Evolutionary conservation across 1,139 yeast genomes (phyloP).

Genomic region (Yamadazyma pseudoaaseri): DNA sequence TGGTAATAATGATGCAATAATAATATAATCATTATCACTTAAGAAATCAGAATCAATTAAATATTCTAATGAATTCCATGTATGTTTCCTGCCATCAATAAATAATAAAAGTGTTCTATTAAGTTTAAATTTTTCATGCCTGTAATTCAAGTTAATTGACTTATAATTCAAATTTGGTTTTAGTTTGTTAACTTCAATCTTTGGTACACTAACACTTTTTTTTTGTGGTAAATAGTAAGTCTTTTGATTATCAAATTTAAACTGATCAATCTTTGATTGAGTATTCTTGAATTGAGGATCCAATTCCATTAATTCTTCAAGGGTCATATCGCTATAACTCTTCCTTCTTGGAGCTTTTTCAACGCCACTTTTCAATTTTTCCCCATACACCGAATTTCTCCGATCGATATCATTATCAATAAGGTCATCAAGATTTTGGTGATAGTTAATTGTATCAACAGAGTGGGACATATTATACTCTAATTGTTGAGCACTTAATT

Average conservation of each 20-base stretch:
- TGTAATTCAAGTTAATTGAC: conserved; percentile 38
- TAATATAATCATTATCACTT: conserved; percentile 38
- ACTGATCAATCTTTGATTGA: conserved; percentile 33
- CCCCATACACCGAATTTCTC: conserved; percentile 6
- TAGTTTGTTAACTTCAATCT: conserved; percentile 4
- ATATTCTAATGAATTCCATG: conserved; percentile 49
- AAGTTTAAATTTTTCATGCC: conserved; percentile 28
- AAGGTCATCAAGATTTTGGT: conserved; percentile 22
- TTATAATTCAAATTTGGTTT: conserved; percentile 34
- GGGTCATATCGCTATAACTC: conserved; percentile 61
- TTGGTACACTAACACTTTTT: conserved; percentile 12
- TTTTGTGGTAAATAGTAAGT: conserved; percentile 33
- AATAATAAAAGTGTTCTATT: conserved; percentile 36
- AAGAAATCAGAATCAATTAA: conserved; percentile 21
- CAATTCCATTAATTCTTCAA: conserved; percentile 59
- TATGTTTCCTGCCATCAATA: conserved; percentile 41
- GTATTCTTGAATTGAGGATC: conserved; percentile 53
- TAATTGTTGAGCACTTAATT: conserved; percentile 31
- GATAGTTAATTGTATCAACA: conserved; percentile 19
- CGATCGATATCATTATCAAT: conserved; percentile 14
- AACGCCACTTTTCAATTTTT: conserved; percentile 4
- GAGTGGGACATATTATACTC: conserved; percentile 20
- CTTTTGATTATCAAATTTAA: conserved; percentile 41
- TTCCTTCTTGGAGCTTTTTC: conserved; percentile 35
- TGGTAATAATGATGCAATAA: conserved; percentile 41